Evolutionary conservation across 2,329 filamentous ascomycete genomes (phyloP).

Genomic region (Tolypocladium endophyticum): DNA sequence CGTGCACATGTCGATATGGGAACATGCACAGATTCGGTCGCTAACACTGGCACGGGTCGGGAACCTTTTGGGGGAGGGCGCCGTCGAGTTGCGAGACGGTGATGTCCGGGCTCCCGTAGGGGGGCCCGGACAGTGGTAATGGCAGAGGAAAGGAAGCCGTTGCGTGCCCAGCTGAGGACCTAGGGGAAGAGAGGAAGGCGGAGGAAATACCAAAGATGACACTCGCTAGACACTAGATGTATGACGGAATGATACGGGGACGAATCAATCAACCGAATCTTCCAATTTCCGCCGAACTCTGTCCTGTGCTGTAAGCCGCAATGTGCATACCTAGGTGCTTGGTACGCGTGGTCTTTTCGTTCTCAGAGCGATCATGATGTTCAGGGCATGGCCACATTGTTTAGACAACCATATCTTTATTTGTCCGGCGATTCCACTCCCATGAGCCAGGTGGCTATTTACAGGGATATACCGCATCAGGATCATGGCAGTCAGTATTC

Average conservation of each 20-base stretch:
- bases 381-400: background rate
- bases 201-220: conserved; percentile 25
- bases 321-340: background rate
- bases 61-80: conserved; percentile 9
- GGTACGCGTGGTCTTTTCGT: background rate
- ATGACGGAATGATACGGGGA: conserved; percentile 11
- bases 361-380: background rate
- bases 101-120: background rate
- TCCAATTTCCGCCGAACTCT: background rate
- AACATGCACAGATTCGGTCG: conserved; percentile 22
- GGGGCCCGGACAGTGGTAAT: background rate
- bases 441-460: background rate
- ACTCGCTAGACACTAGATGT: conserved; percentile 26
- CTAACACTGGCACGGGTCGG: conserved; percentile 16
- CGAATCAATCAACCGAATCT: conserved; percentile 4
- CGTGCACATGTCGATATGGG: conserved; percentile 18
- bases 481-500: background rate
- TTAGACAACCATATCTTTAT: too few species aligned
- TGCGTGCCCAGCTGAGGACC: conserved; percentile 5
- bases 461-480: background rate
- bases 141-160: background rate
- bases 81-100: conserved; percentile 3
- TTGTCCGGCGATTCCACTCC: background rate
- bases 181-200: conserved; percentile 8
- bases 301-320: background rate